Conservation (phyloP, 208 protist genomes). For the Porcisia deanei region DNA sequence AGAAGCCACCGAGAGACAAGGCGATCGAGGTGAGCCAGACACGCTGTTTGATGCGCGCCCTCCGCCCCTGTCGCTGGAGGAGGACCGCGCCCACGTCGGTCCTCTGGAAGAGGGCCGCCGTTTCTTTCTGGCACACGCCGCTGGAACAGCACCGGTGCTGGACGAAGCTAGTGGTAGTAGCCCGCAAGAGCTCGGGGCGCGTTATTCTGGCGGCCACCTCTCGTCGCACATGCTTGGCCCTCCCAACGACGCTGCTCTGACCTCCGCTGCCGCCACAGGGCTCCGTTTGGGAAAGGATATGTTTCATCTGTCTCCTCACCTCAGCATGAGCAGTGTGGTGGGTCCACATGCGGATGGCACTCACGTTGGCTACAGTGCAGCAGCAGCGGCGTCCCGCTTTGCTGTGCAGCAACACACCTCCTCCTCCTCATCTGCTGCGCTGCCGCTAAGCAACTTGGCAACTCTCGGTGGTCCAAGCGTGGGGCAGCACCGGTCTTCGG, state of each 20-base stretch:
- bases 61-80: background rate
- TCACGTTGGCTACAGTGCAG: background rate
- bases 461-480: background rate
- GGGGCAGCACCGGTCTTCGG: background rate
- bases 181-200: background rate
- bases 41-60: background rate
- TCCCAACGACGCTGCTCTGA: background rate
- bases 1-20: background rate
- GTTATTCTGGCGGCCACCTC: background rate
- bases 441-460: background rate
- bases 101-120: background rate
- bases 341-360: background rate
- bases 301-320: background rate
- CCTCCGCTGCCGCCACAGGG: background rate
- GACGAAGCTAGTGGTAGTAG: background rate
- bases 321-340: background rate
- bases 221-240: background rate
- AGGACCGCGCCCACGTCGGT: background rate
- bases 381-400: background rate
- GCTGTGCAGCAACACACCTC: background rate
- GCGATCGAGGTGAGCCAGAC: background rate
- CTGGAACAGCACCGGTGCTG: background rate
- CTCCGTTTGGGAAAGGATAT: background rate
- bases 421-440: background rate
- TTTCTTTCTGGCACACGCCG: background rate